A percentile compares a stretch with the other conserved stretches of the same genome.
phyloP scores from a whole-genome alignment of 2,329 filamentous ascomycete species.

The Thielaviopsis musarum region DNA sequence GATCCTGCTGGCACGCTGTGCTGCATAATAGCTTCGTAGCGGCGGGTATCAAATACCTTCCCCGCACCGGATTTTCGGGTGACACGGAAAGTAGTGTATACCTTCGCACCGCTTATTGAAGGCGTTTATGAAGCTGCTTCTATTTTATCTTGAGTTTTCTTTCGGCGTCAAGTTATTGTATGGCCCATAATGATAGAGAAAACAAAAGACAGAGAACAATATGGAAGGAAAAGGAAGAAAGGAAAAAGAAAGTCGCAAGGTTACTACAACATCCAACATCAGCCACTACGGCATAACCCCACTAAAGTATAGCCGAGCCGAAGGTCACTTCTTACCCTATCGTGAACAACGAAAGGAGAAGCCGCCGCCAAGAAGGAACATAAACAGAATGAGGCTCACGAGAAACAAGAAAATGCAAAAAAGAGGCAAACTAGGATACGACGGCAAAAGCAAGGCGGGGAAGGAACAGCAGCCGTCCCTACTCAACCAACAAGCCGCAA shows the following conservation, averaged over 20 bases:
- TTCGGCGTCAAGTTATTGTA: too few relatives aligned
- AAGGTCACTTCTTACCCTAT: background rate
- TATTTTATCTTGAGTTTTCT: too few relatives aligned
- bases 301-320: background rate
- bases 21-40: background rate
- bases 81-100: slow-evolving; percentile 4
- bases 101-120: background rate
- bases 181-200: background rate
- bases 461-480: too few relatives aligned
- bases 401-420: too few relatives aligned
- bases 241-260: too few relatives aligned
- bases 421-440: too few relatives aligned
- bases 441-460: too few relatives aligned
- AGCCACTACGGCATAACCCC: background rate
- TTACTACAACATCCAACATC: too few relatives aligned
- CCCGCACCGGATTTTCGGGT: slow-evolving; percentile 3
- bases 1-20: background rate
- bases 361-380: background rate
- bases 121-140: too few relatives aligned
- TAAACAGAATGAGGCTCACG: too few relatives aligned
- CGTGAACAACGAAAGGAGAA: background rate
- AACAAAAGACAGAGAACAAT: too few relatives aligned
- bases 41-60: slow-evolving; percentile 2
- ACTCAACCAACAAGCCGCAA: too few relatives aligned
- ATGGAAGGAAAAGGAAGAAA: background rate